Percentiles rank a stretch among this genome's conserved stretches.
Conservation (phyloP, 805 yeast species). For the Wickerhamiella spandovensis region DNA sequence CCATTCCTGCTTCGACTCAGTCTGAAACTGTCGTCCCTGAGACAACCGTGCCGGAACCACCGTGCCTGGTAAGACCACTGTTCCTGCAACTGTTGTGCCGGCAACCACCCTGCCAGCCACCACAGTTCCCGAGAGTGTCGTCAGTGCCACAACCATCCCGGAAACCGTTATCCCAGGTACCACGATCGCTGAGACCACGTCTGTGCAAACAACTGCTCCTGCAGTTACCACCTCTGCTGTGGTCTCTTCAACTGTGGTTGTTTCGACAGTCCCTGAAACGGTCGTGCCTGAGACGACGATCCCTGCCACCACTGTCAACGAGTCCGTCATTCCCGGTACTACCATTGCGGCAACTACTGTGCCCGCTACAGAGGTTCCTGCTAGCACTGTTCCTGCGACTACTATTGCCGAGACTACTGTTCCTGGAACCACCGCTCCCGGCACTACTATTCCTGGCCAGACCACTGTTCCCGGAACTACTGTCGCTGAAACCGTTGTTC, state of each 20-base stretch:
- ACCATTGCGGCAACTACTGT: neutral
- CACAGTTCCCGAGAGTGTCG: neutral
- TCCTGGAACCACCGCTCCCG: neutral
- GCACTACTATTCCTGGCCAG: neutral
- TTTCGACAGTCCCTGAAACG: neutral
- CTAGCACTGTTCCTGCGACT: neutral
- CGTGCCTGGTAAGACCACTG: neutral
- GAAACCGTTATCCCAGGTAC: neutral
- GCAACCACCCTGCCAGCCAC: neutral
- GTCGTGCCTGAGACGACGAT: neutral
- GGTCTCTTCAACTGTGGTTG: neutral
- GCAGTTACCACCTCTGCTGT: neutral
- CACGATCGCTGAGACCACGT: neutral
- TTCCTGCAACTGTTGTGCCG: neutral
- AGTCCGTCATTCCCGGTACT: neutral
- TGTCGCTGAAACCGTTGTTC: neutral
- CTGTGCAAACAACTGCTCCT: neutral
- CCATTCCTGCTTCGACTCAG: neutral
- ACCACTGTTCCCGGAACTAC: neutral
- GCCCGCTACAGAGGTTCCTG: neutral
- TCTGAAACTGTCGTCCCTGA: neutral
- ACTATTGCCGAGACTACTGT: neutral
- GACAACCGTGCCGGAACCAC: neutral
- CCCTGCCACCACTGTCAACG: neutral
- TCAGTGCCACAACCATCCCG: neutral